Evolutionary conservation across 768 basidiomycete species (phyloP), one percentile per base, ranked within the genome.

Genomic region (Hortiboletus campestris): DNA sequence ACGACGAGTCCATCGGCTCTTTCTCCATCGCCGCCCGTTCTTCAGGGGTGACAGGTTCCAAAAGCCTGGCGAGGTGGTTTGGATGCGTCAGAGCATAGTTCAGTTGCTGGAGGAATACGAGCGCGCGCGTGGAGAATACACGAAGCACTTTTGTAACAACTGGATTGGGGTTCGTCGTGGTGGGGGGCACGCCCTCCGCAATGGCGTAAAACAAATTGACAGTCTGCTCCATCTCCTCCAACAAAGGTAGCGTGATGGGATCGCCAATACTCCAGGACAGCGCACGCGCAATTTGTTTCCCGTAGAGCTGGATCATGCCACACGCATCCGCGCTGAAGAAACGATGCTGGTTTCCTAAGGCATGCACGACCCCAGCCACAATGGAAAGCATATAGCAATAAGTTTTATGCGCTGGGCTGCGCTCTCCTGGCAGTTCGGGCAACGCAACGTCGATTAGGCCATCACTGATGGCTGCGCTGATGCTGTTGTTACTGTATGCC

Each of bases 21-120:
- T 84, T 85, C 63, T 94, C 89, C 46, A 91, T 76, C 46, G 77
- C 76, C 0, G 72, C 72, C 8, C 88, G 81, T 62, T 96, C 94
- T 12, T 92, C 91, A 2, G 80, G 67, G 0, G 88, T 88, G 14
- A 90, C 78, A 7, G 92, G 87, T 55, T 95, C 91, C 61, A 95
- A 76, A 28, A 91, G 76, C 60, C 86, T 86, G 2, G 88, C 84
- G 13, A 97, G 80, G 63, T 94, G 88, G 64, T 94, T 90, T 8
- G 94, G 94, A 70, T 98, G 94, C 0, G 91, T 88, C 45, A 96
- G 78, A 0, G 91, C 89, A 60, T 94, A 94, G 70, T 94, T 94
- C 58, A 97, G 73, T 60, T 94, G 89, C 65, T 94, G 92, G 1
- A 97, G 77, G 25, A 96, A 81, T 32, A 84, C 76, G 19, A 94